Conservation (phyloP, 805 yeast species). For the Candida anglica region DNA sequence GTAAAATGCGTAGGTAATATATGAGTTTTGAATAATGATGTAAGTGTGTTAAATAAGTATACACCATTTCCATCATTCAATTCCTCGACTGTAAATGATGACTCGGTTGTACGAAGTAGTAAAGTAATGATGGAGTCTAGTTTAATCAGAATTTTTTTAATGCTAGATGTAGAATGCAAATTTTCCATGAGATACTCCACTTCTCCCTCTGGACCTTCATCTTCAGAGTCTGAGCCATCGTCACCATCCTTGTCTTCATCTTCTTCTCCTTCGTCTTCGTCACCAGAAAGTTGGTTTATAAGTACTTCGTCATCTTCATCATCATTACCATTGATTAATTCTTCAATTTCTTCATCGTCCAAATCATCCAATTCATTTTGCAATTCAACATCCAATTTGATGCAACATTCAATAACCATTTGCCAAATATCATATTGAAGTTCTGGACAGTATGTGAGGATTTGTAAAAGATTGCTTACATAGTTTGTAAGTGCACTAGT, state of each 20-base stretch:
- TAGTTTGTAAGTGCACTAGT: conserved; percentile 56
- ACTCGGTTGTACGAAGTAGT: conserved; percentile 49
- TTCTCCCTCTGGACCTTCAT: conserved; percentile 25
- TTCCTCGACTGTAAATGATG: conserved; percentile 46
- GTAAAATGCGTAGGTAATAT: conserved; percentile 91
- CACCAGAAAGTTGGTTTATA: conserved; percentile 8
- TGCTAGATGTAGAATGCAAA: conserved; percentile 38
- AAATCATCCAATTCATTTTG: conserved; percentile 84
- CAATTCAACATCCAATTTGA: conserved; percentile 86
- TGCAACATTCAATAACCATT: conserved; percentile 69
- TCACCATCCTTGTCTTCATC: conserved; percentile 25
- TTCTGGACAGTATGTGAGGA: conserved; percentile 72
- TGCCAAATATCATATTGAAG: conserved; percentile 76
- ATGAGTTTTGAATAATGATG: conserved; percentile 74
- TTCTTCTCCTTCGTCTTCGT: conserved; percentile 17
- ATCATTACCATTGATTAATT: conserved; percentile 40
- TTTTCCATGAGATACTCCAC: conserved; percentile 46
- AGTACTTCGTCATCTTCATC: conserved; percentile 40
- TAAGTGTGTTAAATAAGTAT: conserved; percentile 64
- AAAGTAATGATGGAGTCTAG: conserved; percentile 65
- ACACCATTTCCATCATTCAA: conserved; percentile 63
- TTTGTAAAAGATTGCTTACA: conserved; percentile 55
- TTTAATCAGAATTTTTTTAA: conserved; percentile 56
- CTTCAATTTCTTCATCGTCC: conserved; percentile 65
- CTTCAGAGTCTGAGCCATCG: conserved; percentile 20